Evolutionary conservation across 2,329 filamentous ascomycete species (phyloP), one percentile per base, ranked within the genome.

Genomic region (Cladosporium sp.): DNA sequence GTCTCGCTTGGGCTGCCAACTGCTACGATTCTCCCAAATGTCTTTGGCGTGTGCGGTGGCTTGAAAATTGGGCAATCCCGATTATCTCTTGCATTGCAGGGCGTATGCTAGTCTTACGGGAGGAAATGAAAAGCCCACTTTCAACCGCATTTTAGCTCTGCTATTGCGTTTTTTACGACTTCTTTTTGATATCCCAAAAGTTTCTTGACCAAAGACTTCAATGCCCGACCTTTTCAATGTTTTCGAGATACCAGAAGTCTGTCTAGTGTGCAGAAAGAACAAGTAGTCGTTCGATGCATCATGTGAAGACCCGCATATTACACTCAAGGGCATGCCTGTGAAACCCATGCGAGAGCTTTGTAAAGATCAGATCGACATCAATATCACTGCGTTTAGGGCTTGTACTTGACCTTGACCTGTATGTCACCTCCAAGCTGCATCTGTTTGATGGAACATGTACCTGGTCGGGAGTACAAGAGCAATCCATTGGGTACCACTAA

Each of bases 111-210:
- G 60, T 63, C 55, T 55, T 49, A 38, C 55, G 60, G 60, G 60
- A 63, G 60, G 60, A 63, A 63, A 54, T 63, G 47, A 63, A 63
- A 63, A 63, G 60, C 60, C 60, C 60, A 63, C 49, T 38, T 63
- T 63, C 60, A 63, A 63, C 49, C 60, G 60, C 60, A 51, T 55
- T 44, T 26, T 26, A 54, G 60, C 32, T 62, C 30, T 62, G 59
- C 26, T 62, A 52, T 21, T 52, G 59, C 59, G 30, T 62, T 52
- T 21, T 60, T 62, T 62, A 62, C 47, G 47, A 62, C 47, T 54
- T 26, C 30, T 24, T 26, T 62, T 60, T 60, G 58, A 60, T 60
- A 60, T 49, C 41, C 58, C 52, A 55, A 36, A 38, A 41, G 28
- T 54, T 58, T 21, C 55, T 49, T 30, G 28, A 32, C 58, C 41